Conservation (phyloP, 164 flowering plant genomes). For the Cinnamomum chago region DNA sequence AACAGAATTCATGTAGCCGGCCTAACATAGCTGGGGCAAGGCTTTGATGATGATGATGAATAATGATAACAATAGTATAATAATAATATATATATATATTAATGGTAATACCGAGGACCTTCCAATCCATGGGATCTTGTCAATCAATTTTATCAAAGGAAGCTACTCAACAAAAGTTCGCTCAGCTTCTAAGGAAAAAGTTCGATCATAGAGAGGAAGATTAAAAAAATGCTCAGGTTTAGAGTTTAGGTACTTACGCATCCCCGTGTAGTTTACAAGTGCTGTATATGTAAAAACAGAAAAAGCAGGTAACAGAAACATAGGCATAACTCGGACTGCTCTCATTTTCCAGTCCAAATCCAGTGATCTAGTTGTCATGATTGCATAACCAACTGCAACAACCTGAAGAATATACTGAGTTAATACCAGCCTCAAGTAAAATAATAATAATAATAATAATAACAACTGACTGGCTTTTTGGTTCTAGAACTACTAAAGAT, state of each 20-base stretch:
- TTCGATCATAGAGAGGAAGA: not conserved
- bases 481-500: not conserved
- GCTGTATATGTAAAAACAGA: constrained; percentile 47
- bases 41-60: too few relatives aligned
- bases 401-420: constrained; percentile 36
- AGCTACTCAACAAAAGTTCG: too few relatives aligned
- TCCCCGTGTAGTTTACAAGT: constrained; percentile 44
- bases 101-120: too few relatives aligned
- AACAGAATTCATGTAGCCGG: too few relatives aligned
- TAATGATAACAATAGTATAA: too few relatives aligned
- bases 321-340: constrained; percentile 71
- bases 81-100: too few relatives aligned
- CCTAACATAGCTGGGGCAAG: too few relatives aligned
- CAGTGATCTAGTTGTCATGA: constrained; percentile 70
- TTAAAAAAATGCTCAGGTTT: not conserved
- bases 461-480: not conserved
- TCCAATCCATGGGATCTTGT: too few relatives aligned
- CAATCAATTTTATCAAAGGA: too few relatives aligned
- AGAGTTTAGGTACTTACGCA: constrained; percentile 49
- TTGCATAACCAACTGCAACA: constrained; percentile 83
- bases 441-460: too few relatives aligned
- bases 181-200: not conserved
- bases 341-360: constrained; percentile 84
- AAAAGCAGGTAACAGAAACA: constrained; percentile 76
- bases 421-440: not conserved